phyloP scores from a whole-genome alignment of 1,284 basidiomycete genomes.

The Pseudozyma flocculosa region DNA sequence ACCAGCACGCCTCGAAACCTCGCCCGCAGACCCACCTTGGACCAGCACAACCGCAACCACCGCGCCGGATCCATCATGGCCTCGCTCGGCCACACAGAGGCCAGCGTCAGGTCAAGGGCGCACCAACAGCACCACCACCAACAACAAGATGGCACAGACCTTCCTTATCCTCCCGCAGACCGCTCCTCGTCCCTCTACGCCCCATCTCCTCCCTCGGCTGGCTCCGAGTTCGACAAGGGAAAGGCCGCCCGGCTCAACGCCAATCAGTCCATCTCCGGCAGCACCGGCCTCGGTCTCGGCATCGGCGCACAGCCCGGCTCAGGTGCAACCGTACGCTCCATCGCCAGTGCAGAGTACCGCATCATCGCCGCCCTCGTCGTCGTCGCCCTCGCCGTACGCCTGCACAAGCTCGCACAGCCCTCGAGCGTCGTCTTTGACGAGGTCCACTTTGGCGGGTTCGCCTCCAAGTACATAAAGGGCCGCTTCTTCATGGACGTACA shows the following conservation, averaged over 20 bases:
- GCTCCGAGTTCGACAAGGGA: conserved; percentile 11
- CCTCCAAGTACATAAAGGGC: conserved; percentile 82
- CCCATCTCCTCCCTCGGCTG: background rate
- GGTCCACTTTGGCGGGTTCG: conserved; percentile 63
- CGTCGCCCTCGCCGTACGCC: conserved; percentile 38
- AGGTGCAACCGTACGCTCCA: background rate
- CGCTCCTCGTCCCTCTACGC: conserved; percentile 24
- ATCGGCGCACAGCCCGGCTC: conserved; percentile 29
- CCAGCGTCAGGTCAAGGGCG: conserved; percentile 35
- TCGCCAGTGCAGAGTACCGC: conserved; percentile 15
- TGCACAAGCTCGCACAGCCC: conserved; percentile 47
- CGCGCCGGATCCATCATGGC: conserved; percentile 34
- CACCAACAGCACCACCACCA: conserved; percentile 13
- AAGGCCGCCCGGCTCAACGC: conserved; percentile 18
- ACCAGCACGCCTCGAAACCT: no score
- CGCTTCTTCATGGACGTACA: conserved; percentile 94
- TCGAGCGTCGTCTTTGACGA: conserved; percentile 57
- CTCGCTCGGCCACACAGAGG: conserved; percentile 30
- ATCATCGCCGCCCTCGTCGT: conserved; percentile 24
- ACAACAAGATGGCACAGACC: conserved; percentile 1
- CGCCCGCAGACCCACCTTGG: no score
- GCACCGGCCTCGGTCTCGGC: conserved; percentile 33
- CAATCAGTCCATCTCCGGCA: no score
- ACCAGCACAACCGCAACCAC: no score
- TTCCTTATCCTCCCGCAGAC: background rate